Percentiles rank a stretch among this genome's conserved stretches.
Evolutionary conservation across 139 green algal species (phyloP).

Genomic region (Pseudopediastrum boryanum): DNA sequence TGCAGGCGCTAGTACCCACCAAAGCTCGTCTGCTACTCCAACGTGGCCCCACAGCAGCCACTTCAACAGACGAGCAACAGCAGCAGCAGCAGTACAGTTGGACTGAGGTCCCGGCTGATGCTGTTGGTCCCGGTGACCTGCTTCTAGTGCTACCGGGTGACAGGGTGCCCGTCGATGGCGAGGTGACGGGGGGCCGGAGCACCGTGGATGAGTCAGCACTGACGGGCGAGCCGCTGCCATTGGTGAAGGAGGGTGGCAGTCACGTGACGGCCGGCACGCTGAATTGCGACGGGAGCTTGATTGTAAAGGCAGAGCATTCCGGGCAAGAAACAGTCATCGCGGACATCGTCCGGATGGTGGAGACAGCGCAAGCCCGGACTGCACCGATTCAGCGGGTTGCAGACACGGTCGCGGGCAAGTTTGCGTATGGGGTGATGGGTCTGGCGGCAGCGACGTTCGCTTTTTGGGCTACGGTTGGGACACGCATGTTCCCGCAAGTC

Average conservation of each 20-base stretch:
- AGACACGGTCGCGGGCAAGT: conserved; percentile 76
- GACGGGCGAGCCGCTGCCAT: conserved; percentile 84
- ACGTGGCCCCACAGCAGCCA: conserved; percentile 35
- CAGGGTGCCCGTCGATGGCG: conserved; percentile 83
- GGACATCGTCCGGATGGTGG: conserved; percentile 84
- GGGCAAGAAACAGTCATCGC: conserved; percentile 85
- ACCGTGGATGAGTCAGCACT: conserved; percentile 82
- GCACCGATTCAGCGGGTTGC: conserved; percentile 88
- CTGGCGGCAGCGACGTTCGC: conserved; percentile 74
- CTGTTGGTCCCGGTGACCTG: conserved; percentile 68
- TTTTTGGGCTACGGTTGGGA: conserved; percentile 78
- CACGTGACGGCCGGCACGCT: conserved; percentile 83
- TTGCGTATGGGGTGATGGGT: conserved; percentile 86
- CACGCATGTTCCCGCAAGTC: conserved; percentile 74
- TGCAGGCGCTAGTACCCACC: conserved; percentile 88
- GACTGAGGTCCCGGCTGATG: conserved; percentile 72
- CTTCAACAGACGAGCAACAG: conserved; percentile 34
- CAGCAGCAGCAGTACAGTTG: conserved; percentile 47
- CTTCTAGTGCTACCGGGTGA: conserved; percentile 86
- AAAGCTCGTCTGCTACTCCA: conserved; percentile 75
- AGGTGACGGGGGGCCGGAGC: conserved; percentile 67
- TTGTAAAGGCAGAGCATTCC: conserved; percentile 63
- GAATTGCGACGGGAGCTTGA: conserved; percentile 82
- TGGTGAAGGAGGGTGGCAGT: conserved; percentile 70
- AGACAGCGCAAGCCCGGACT: conserved; percentile 75